Conservation (phyloP, 768 basidiomycete species). For the Amanita molliuscula region DNA sequence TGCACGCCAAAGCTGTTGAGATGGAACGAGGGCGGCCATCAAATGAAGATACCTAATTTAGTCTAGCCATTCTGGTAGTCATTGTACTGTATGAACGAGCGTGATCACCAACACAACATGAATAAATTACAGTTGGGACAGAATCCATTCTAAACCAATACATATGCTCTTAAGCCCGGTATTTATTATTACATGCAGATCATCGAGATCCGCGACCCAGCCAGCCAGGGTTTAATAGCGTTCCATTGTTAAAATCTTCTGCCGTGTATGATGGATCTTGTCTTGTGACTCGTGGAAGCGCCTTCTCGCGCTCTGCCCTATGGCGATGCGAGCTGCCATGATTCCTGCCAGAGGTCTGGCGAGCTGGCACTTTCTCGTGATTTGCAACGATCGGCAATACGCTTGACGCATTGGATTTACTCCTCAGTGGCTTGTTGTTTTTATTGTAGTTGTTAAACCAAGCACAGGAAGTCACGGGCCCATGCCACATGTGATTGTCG, state of each 20-base stretch:
- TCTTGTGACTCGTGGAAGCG: constrained; percentile 17
- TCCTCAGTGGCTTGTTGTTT: constrained; percentile 22
- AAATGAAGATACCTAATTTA: background rate
- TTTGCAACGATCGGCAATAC: constrained; percentile 15
- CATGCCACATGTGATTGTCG: constrained; percentile 54
- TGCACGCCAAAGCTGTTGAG: background rate
- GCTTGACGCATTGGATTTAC: constrained; percentile 26
- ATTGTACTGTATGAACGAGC: background rate
- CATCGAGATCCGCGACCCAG: constrained; percentile 13
- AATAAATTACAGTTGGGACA: constrained; percentile 1
- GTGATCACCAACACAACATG: background rate
- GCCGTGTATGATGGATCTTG: constrained; percentile 11
- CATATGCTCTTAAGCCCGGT: background rate
- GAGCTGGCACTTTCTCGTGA: background rate
- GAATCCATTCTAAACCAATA: background rate
- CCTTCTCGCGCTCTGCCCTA: constrained; percentile 11
- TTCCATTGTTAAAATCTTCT: constrained; percentile 9
- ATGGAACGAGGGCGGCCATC: background rate
- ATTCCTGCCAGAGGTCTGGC: background rate
- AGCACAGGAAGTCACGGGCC: constrained; percentile 58
- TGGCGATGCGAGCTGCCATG: background rate
- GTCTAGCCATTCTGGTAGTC: background rate
- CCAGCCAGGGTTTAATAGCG: constrained; percentile 4
- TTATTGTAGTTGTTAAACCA: constrained; percentile 57
- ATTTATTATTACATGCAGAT: constrained; percentile 9